These are phyloP conservation scores for Fusarium albosuccineum DNA, from an alignment of 2,329 filamentous ascomycete genomes.

Conservation along the genomic window DNA sequence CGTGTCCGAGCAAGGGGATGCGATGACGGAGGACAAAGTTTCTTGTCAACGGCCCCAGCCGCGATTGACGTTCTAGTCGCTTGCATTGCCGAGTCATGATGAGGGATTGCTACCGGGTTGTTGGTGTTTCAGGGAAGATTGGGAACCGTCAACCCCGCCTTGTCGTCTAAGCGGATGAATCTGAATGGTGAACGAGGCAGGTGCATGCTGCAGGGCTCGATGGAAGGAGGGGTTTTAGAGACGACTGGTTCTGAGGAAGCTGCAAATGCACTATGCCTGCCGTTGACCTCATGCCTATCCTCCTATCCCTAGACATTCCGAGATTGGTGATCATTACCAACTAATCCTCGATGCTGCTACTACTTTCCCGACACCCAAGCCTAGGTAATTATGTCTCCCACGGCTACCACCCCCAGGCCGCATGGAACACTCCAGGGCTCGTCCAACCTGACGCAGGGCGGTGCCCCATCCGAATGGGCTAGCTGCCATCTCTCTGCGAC, in stretches of 20 bases:
- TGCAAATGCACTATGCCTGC: conserved; percentile 8
- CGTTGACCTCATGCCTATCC: too few relatives aligned
- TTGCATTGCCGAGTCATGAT: conserved; percentile 35
- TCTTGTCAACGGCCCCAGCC: conserved; percentile 13
- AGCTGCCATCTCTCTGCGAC: conserved; percentile 2
- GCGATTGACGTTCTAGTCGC: conserved; percentile 12
- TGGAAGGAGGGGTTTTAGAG: conserved; percentile 4
- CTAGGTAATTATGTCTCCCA: not conserved
- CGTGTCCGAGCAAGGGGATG: conserved; percentile 38
- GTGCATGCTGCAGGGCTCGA: conserved; percentile 4
- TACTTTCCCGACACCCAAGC: not conserved
- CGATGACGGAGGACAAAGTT: conserved; percentile 24
- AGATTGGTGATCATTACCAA: conserved; percentile 11
- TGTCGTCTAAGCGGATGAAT: conserved; percentile 18
- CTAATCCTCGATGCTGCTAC: not conserved
- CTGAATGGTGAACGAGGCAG: conserved; percentile 14
- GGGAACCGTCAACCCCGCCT: conserved; percentile 13
- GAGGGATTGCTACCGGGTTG: conserved; percentile 23
- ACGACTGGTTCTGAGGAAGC: not conserved
- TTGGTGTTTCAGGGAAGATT: conserved; percentile 35
- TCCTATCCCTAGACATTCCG: conserved; percentile 9
- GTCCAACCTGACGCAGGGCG: conserved; percentile 10
- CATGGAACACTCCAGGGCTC: conserved; percentile 22
- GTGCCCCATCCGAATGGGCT: not conserved
- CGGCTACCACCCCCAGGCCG: conserved; percentile 26